Evolutionary conservation across 1,284 basidiomycete genomes (phyloP), one percentile per base, ranked within the genome.

Genomic region (Psilocybe mexicana): DNA sequence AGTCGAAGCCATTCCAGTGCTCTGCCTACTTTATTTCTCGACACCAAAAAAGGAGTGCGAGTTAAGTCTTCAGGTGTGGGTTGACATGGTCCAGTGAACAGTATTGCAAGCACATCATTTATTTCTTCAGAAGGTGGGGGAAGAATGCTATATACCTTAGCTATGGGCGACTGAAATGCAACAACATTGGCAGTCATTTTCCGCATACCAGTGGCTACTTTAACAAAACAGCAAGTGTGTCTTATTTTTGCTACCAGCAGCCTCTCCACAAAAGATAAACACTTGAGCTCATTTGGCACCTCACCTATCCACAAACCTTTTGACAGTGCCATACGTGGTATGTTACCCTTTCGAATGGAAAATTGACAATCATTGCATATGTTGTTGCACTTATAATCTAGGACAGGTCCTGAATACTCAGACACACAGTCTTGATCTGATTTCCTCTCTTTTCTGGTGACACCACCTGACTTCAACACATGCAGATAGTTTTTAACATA

Each of bases 401-500:
- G n/a, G 14, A 40, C 38, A 6, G 38, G n/a, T 14, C 38, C 38
- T 3, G 10, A 4, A 40, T 8, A 40, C 14, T 4, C 10, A 40
- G 38, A 6, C 3, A 40, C 14, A 8, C 14, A 8, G n/a, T 6
- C n/a, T 40, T 11, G 6, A 14, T 12, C 11, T 40, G 10, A 14
- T 12, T 12, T 40, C 3, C n/a, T 6, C 38, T 40, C 38, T 12
- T 14, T 5, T 40, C n/a, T 40, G 6, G 38, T 40, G 14, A 40
- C n/a, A 6, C 38, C 38, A 40, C 7, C 7, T 14, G 12, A 40
- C 14, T 40, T 12, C 4, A 40, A 12, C 4, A 64, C 18, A 58
- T 65, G 55, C 2, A 67, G 45, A 8, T 55, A 11, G 5, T 60
- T 55, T 46, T 66, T 61, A 2, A 66, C 55, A 28, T 48, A 38